Conservation (phyloP, 2,329 filamentous ascomycete species). For the Aureobasidium sp. region DNA sequence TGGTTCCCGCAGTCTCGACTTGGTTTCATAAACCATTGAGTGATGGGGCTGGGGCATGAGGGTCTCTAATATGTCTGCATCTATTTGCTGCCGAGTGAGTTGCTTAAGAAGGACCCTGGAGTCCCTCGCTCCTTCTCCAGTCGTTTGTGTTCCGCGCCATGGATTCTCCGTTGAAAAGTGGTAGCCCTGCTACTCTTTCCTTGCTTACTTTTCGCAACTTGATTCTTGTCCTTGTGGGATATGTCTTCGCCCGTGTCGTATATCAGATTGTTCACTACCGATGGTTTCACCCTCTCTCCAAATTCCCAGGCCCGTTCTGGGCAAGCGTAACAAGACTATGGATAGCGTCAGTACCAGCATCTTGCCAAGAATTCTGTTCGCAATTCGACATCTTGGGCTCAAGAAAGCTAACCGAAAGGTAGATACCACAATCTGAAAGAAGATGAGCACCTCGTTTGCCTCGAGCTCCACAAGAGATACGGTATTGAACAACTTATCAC, state of each 20-base stretch:
- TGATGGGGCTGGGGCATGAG: neutral
- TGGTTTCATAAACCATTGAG: neutral
- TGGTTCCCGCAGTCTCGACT: neutral
- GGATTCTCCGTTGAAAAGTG: neutral
- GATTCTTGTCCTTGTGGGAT: neutral
- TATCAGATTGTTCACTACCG: slow-evolving; percentile 17
- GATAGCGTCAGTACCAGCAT: slow-evolving; percentile 30
- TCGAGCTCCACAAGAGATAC: slow-evolving; percentile 39
- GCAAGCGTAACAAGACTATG: slow-evolving; percentile 21
- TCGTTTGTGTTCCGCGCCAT: neutral
- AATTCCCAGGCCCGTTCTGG: slow-evolving; percentile 21
- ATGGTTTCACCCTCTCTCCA: slow-evolving; percentile 19
- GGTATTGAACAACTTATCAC: slow-evolving; percentile 26
- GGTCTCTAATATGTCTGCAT: neutral
- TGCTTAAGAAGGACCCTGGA: neutral
- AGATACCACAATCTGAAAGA: slow-evolving; percentile 38
- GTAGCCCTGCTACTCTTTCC: neutral
- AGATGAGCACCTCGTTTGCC: slow-evolving; percentile 36
- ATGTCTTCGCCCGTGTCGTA: neutral
- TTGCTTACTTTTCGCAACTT: neutral
- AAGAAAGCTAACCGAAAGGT: neutral
- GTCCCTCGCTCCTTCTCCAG: neutral
- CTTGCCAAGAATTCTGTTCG: neutral
- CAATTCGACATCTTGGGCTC: no score
- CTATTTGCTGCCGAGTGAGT: neutral